Evolutionary conservation across 495 filamentous ascomycete genomes (phyloP).

Genomic region (Xylaria venustula): DNA sequence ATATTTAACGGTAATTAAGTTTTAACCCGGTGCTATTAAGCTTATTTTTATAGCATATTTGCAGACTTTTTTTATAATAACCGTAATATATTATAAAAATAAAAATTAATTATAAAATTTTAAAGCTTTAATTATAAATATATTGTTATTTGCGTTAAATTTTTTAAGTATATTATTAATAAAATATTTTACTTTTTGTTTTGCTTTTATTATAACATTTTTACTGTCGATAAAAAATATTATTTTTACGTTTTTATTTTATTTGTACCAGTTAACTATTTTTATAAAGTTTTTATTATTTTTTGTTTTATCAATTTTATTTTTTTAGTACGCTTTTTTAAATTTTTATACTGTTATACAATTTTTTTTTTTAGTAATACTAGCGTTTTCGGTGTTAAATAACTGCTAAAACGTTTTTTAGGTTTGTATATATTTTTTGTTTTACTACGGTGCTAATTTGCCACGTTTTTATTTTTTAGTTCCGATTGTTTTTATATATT

Average conservation of each 20-base stretch:
- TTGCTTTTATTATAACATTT: constrained; percentile 5
- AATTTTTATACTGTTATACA: not conserved
- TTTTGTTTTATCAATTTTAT: constrained; percentile 9
- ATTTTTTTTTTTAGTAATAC: no score
- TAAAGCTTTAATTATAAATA: constrained; percentile 9
- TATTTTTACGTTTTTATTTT: constrained; percentile 10
- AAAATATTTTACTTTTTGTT: constrained; percentile 16
- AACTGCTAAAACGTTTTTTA: not conserved
- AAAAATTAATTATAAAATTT: not conserved
- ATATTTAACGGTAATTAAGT: constrained; percentile 13
- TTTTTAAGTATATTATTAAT: constrained; percentile 8
- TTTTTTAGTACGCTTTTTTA: not conserved
- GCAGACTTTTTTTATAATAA: not conserved
- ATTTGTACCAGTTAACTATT: constrained; percentile 8
- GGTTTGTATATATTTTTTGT: not conserved
- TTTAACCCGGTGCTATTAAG: constrained; percentile 9
- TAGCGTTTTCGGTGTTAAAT: not conserved
- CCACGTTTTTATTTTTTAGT: not conserved
- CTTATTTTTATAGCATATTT: constrained; percentile 13
- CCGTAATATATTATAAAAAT: not conserved
- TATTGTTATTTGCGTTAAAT: constrained; percentile 5
- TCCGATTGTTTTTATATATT: not conserved
- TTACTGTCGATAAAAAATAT: constrained; percentile 11
- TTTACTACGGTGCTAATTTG: not conserved
- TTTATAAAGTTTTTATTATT: constrained; percentile 3